Percentiles rank a stretch among this genome's conserved stretches.
Conservation (phyloP, 331 rosid species). For the Quercus phellos region DNA sequence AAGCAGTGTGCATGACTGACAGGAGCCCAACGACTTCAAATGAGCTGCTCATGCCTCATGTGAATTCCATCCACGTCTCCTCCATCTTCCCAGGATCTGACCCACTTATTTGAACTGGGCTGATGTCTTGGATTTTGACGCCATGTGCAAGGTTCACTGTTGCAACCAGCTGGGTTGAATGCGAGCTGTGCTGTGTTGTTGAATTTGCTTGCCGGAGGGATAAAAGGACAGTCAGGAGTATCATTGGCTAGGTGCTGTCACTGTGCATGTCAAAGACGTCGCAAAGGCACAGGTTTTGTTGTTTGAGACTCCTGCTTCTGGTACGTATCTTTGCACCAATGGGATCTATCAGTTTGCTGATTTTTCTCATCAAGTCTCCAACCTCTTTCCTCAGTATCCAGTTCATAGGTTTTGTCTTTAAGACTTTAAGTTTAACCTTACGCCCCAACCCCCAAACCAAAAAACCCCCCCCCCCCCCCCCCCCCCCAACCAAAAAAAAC, state of each 20-base stretch:
- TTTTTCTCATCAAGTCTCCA: constrained; percentile 40
- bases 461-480: fast-evolving
- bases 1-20: constrained; percentile 54
- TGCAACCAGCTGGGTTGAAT: constrained; percentile 54
- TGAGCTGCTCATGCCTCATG: constrained; percentile 56
- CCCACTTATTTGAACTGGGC: constrained; percentile 50
- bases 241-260: constrained; percentile 66
- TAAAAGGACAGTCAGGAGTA: constrained; percentile 61
- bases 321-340: constrained; percentile 75
- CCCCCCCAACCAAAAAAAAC: too few relatives aligned
- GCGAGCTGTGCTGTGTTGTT: constrained; percentile 71
- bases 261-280: constrained; percentile 63
- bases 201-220: constrained; percentile 51
- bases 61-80: constrained; percentile 57
- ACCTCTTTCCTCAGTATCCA: constrained; percentile 61
- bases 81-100: constrained; percentile 61
- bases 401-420: constrained; percentile 53
- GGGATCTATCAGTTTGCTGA: constrained; percentile 61
- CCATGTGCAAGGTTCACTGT: constrained; percentile 51
- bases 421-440: not conserved
- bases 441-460: not conserved
- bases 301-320: constrained; percentile 61
- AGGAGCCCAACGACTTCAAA: constrained; percentile 85
- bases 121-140: constrained; percentile 46
- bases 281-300: constrained; percentile 48